Evolutionary conservation across 208 protist genomes (phyloP), one percentile per base, ranked within the genome.

Genomic region (Wallacemonas sp.): DNA sequence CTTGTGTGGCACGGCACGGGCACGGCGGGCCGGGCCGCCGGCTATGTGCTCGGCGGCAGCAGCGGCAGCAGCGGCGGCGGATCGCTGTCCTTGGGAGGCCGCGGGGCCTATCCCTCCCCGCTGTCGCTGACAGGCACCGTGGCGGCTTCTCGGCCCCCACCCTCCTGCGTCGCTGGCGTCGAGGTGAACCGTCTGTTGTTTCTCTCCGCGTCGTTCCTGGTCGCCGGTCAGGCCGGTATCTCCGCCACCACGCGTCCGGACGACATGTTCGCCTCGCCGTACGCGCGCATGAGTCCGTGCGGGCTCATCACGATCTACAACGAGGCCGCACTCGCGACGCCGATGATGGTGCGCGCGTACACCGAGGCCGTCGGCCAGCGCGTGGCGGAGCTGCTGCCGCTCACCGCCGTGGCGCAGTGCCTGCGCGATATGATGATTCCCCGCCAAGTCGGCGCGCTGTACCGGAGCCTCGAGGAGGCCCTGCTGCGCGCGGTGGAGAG

Each of bases 371-470:
- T 94, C 39, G 88, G 85, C 23, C 23, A 62, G 14, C 71, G 70
- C 29, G 76, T 81, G 22, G 74, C 70, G 2, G 72, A 84, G 48
- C 74, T 89, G n/a, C 79, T 94, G 29, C 79, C 88, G 2, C 69
- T 94, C 32, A 42, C 72, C 28, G 65, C 61, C 18, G 85, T 90
- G 65, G 66, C 67, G 29, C 49, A 67, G 20, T 67, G 81, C 28
- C 65, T 94, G 63, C 50, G 32, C 8, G 57, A 70, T 18, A 77
- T 94, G 61, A 49, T 74, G 32, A 65, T 67, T 18, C 88, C 88
- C 18, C 78, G 80, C 41, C 79, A 86, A 22, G 70, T 81, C 22
- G 88, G 88, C n/a, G 79, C 80, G 0, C 57, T 94, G 25, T 87
- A 91, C 55, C 74, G 83, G 41, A 78, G 77, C 63, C 52, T 94